Evolutionary conservation across 78 protist genomes (phyloP).

Genomic region (Acrasis kona): DNA sequence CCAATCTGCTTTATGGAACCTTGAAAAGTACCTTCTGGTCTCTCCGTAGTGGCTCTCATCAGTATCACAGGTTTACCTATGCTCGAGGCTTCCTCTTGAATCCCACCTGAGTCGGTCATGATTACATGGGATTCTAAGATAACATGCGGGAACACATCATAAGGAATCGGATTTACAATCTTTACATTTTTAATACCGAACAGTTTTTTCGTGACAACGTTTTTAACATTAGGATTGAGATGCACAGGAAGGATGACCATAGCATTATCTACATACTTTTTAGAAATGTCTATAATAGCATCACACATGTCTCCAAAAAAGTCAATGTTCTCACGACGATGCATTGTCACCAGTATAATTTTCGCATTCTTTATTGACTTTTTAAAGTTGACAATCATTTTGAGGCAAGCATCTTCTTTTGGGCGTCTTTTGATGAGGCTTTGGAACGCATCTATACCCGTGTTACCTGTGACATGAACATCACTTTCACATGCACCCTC

Average conservation of each 20-base stretch:
- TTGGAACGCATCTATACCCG: background rate
- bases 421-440: background rate
- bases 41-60: background rate
- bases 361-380: background rate
- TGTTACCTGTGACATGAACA: background rate
- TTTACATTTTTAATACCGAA: background rate
- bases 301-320: background rate
- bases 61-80: background rate
- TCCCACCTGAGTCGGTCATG: conserved; percentile 21
- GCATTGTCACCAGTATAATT: background rate
- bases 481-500: background rate
- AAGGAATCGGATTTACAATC: background rate
- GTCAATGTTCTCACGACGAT: conserved; percentile 5
- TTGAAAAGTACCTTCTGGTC: background rate
- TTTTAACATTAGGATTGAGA: background rate
- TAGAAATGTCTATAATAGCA: background rate
- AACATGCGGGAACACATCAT: background rate
- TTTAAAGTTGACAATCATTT: background rate
- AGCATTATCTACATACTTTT: background rate
- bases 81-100: background rate
- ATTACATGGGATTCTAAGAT: background rate
- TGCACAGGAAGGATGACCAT: background rate
- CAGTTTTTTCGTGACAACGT: background rate
- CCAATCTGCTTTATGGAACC: background rate
- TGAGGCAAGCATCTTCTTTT: no score